Evolutionary conservation across 2,329 filamentous ascomycete genomes (phyloP).

Genomic region (Apiospora sp.): DNA sequence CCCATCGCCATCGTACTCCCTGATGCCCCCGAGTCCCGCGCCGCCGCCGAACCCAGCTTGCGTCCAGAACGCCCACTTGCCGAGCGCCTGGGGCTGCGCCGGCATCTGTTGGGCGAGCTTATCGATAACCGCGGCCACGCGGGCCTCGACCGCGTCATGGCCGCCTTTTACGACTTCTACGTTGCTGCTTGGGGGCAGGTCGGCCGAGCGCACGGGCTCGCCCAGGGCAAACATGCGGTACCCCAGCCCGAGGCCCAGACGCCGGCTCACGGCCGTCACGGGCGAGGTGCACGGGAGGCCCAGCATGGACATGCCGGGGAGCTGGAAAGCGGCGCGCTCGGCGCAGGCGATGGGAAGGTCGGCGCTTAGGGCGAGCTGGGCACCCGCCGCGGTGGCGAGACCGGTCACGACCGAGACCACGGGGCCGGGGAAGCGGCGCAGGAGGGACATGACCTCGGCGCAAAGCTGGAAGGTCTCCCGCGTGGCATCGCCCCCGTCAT

Average conservation of each 20-base stretch:
- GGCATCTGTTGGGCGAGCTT: slow-evolving; percentile 34
- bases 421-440: slow-evolving; percentile 42
- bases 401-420: slow-evolving; percentile 43
- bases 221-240: slow-evolving; percentile 42
- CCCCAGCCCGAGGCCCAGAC: slow-evolving; percentile 35
- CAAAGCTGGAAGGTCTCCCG: slow-evolving; percentile 39
- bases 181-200: slow-evolving; percentile 33
- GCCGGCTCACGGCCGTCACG: slow-evolving; percentile 38
- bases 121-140: slow-evolving; percentile 37
- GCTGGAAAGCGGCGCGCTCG: slow-evolving; percentile 34
- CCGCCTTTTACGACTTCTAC: slow-evolving; percentile 37
- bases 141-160: slow-evolving; percentile 34
- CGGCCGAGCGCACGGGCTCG: slow-evolving; percentile 37
- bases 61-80: slow-evolving; percentile 47
- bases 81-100: slow-evolving; percentile 43
- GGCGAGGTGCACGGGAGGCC: slow-evolving; percentile 45
- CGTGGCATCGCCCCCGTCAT: slow-evolving; percentile 24
- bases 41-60: slow-evolving; percentile 36
- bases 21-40: background rate
- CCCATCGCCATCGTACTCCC: slow-evolving; percentile 23
- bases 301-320: slow-evolving; percentile 40
- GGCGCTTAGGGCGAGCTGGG: slow-evolving; percentile 43
- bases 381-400: slow-evolving; percentile 42
- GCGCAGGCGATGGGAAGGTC: slow-evolving; percentile 40
- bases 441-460: slow-evolving; percentile 43